Base-by-base conservation (phyloP, 139 green algal genomes). In the Spirogloea muscicola region DNA sequence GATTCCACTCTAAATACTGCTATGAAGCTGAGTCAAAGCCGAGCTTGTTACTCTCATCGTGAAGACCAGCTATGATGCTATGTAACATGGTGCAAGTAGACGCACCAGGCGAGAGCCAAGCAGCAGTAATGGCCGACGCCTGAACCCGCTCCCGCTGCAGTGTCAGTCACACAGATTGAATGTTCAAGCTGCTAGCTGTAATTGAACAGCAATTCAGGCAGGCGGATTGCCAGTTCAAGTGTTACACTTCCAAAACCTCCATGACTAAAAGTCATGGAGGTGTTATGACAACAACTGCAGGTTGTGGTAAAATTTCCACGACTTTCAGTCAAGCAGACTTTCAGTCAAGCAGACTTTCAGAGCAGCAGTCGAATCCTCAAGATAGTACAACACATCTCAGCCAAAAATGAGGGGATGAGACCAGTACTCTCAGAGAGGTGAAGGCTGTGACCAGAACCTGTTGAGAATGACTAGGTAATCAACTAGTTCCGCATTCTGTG, bases 371-470 rank as follows among this genome's bases (percentile, higher is more conserved):
- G n/a, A n/a, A n/a, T n/a, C n/a, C n/a, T n/a, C n/a, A n/a, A n/a
- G n/a, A n/a, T n/a, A n/a, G n/a, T n/a, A n/a, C n/a, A n/a, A n/a
- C n/a, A n/a, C n/a, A n/a, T 55, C 21, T 55, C 46, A 55, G 21
- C 21, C 21, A 21, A 55, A 55, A 55, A 55, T 21, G 46, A 55
- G 46, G 46, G 21, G 21, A 55, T 21, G 21, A 21, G 21, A 31
- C 21, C 21, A 41, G 13, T 10, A 64, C 10, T 13, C 10, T 44
- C 9, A 27, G 55, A 64, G 13, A 68, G 5, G 59, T n/a, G n/a
- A n/a, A n/a, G n/a, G n/a, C n/a, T n/a, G n/a, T 7, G 59, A 68
- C 37, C 48, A 64, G 3, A 25, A 74, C 64, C 67, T 77, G 69
- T 77, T 77, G 21, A 25, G 18, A 21, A 77, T 29, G 41, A 77